phyloP scores from a whole-genome alignment of 768 basidiomycete genomes.

The Auriscalpium vulgare region DNA sequence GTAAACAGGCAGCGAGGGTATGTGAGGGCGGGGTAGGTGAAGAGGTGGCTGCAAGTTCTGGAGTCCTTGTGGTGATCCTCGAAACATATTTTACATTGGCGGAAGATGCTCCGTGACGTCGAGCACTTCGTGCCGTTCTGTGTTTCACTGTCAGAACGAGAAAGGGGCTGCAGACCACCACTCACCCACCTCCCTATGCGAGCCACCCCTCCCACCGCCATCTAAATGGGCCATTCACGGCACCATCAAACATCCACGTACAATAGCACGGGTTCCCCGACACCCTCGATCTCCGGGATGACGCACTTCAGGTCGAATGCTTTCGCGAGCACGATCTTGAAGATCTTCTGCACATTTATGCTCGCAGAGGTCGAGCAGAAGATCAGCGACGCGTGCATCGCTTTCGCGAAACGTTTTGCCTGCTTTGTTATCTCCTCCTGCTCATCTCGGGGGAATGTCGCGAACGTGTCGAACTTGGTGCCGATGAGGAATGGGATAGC shows the following conservation, averaged over 20 bases:
- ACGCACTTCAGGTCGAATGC: slow-evolving; percentile 99
- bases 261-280: slow-evolving; percentile 91
- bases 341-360: slow-evolving; percentile 99
- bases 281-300: slow-evolving; percentile 94
- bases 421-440: slow-evolving; percentile 99
- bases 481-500: slow-evolving; percentile 98
- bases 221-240: background rate
- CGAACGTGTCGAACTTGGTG: slow-evolving; percentile 97
- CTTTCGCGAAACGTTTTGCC: slow-evolving; percentile 97
- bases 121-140: too few species aligned
- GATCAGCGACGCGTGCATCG: slow-evolving; percentile 99
- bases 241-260: slow-evolving; percentile 74
- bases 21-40: background rate
- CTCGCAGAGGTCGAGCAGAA: slow-evolving; percentile 99
- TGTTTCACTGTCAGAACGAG: too few species aligned
- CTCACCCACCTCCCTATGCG: too few species aligned
- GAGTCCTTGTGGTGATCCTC: background rate
- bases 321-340: slow-evolving; percentile 95
- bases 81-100: too few species aligned
- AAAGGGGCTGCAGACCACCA: too few species aligned
- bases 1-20: slow-evolving; percentile 1
- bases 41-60: background rate
- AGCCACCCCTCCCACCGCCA: too few species aligned
- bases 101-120: too few species aligned
- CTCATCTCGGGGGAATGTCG: slow-evolving; percentile 92